phyloP scores from a whole-genome alignment of 441 rosid genomes.

The Erysimum pusillum region DNA sequence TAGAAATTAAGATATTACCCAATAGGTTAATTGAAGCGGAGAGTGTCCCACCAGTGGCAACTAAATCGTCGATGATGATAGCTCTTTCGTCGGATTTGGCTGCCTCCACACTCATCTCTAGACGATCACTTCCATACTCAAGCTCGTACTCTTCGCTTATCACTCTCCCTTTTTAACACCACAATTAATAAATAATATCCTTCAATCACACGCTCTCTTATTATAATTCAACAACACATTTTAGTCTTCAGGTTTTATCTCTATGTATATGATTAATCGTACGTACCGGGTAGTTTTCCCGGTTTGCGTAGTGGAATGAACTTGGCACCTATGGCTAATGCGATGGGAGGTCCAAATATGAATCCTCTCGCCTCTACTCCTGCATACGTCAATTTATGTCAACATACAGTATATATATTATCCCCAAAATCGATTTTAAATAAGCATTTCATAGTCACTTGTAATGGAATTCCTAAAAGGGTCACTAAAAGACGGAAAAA shows the following conservation, averaged over 20 bases:
- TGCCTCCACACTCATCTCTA: conserved; percentile 81
- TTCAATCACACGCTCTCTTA: background rate
- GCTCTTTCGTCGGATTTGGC: conserved; percentile 70
- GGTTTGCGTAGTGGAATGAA: conserved; percentile 86
- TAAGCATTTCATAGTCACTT: background rate
- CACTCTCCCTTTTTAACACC: conserved; percentile 60
- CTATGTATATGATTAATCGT: background rate
- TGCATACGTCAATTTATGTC: conserved; percentile 32
- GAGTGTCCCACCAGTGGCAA: conserved; percentile 89
- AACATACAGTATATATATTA: background rate
- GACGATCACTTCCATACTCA: conserved; percentile 84
- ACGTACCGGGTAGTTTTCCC: conserved; percentile 77
- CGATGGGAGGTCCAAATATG: conserved; percentile 87
- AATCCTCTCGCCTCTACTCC: conserved; percentile 94
- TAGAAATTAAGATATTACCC: conserved; percentile 53
- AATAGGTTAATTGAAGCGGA: conserved; percentile 81
- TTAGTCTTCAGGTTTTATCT: background rate
- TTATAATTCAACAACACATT: background rate
- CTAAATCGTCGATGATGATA: conserved; percentile 76
- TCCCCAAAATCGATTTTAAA: background rate
- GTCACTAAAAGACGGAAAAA: conserved; percentile 26
- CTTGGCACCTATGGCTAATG: conserved; percentile 90
- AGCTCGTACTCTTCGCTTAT: conserved; percentile 75
- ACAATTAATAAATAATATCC: background rate
- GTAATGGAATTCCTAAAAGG: background rate